Evolutionary conservation across 805 yeast genomes (phyloP).

Genomic region (Saccharomycopsis synnaedendra): DNA sequence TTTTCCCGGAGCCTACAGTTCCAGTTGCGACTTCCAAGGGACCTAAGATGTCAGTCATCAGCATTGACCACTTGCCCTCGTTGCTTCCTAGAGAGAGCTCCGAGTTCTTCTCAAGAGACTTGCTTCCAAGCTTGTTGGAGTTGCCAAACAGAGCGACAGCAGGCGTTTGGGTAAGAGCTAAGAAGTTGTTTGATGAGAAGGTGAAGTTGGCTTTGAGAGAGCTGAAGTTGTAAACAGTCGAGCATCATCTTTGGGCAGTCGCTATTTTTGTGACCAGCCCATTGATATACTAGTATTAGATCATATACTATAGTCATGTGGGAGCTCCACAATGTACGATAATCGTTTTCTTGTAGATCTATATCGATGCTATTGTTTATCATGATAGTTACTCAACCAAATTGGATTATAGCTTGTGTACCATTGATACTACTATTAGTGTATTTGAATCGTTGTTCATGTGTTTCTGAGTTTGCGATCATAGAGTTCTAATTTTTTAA

Average conservation of each 20-base stretch:
- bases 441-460: too few species aligned
- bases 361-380: not conserved
- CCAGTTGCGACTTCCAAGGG: conserved; percentile 67
- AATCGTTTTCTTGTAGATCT: not conserved
- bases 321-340: not conserved
- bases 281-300: too few species aligned
- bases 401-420: too few species aligned
- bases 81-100: conserved; percentile 95
- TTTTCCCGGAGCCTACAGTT: conserved; percentile 85
- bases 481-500: too few species aligned
- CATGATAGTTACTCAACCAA: too few species aligned
- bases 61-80: conserved; percentile 94
- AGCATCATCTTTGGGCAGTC: too few species aligned
- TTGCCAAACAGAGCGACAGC: conserved; percentile 73
- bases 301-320: not conserved
- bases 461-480: too few species aligned
- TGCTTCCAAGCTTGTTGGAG: conserved; percentile 80
- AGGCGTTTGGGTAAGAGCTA: conserved; percentile 89
- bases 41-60: conserved; percentile 81
- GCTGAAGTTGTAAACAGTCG: conserved; percentile 7
- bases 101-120: conserved; percentile 78
- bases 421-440: too few species aligned
- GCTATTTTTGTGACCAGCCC: too few species aligned
- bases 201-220: conserved; percentile 55
- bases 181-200: conserved; percentile 71